Evolutionary conservation across 768 basidiomycete species (phyloP), one percentile per base, ranked within the genome.

Genomic region (Serendipita indica): DNA sequence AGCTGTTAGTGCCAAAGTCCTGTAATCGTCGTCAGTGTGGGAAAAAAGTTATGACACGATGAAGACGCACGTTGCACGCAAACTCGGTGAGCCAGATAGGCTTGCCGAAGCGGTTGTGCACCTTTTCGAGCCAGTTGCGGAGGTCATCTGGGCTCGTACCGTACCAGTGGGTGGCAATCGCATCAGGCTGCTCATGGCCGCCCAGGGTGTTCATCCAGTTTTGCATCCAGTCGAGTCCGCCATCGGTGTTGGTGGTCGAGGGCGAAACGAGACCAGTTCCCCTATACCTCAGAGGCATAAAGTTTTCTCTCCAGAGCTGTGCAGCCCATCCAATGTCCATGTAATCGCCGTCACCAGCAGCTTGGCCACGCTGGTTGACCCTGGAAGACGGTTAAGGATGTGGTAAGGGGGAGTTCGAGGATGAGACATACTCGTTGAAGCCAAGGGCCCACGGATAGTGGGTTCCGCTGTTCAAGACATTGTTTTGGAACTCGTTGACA

Each of bases 161-260:
- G 67, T 96, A 94, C 67, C 72, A 82, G 67, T 96, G 92, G 56
- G 82, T 57, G 45, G 80, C 79, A 1, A 84, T 57, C 20, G 61
- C 69, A 65, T 82, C 75, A 49, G 86, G 54, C 84, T 87, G 59
- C 20, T 32, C 3, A n/a, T 39, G 58, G n/a, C 27, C 41, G 7
- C 18, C n/a, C 18, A 43, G 41, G 41, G 27, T n/a, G n/a, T 58
- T 60, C 32, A 83, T 65, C 71, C 88, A 89, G 16, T 75, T 57
- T 34, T 72, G 7, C 69, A 87, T 74, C 90, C 90, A 96, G 0
- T 62, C 28, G 7, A 77, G 66, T 37, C 89, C 89, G 33, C 65
- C 64, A 0, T 77, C 72, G 39, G 76, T 77, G 28, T 79, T 78
- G 16, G 87, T 85, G 59, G 76, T 76, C 18, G 86, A 83, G 27